These are phyloP conservation scores for Lactarius hatsudake DNA, from an alignment of 768 basidiomycete species.

Conservation along the genomic window DNA sequence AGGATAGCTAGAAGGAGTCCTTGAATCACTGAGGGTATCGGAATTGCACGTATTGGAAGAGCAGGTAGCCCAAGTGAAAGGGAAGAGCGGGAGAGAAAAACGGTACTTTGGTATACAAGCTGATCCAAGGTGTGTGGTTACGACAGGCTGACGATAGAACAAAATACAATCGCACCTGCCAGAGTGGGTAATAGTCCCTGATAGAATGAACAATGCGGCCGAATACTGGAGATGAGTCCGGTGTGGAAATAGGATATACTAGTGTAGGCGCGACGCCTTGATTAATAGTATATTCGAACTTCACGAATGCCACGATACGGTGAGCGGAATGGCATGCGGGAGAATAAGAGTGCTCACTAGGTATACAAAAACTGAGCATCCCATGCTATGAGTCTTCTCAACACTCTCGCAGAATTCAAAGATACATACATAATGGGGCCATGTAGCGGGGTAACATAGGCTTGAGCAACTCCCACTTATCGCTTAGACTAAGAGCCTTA, in stretches of 20 bases:
- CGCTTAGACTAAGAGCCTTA: constrained; percentile 55
- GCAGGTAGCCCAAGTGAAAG: constrained; percentile 83
- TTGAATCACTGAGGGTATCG: constrained; percentile 77
- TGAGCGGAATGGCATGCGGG: constrained; percentile 5
- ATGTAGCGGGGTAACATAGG: constrained; percentile 83
- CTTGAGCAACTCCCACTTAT: constrained; percentile 79
- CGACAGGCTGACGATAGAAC: background rate
- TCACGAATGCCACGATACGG: constrained; percentile 10
- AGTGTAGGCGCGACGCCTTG: constrained; percentile 89
- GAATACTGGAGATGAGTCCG: constrained; percentile 57
- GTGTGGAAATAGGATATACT: constrained; percentile 77
- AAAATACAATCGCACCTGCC: constrained; percentile 61
- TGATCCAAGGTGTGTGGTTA: constrained; percentile 32
- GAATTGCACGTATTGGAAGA: constrained; percentile 62
- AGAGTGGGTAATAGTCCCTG: constrained; percentile 92
- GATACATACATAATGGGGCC: constrained; percentile 81
- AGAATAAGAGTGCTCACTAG: constrained; percentile 41
- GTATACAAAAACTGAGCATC: constrained; percentile 53
- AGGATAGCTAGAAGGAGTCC: constrained; percentile 60
- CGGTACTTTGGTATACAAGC: constrained; percentile 86
- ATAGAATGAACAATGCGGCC: constrained; percentile 78
- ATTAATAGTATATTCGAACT: constrained; percentile 93
- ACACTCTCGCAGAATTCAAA: background rate
- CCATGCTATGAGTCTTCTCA: background rate
- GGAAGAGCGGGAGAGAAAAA: constrained; percentile 90